Evolutionary conservation across 441 rosid genomes (phyloP), one percentile per base, ranked within the genome.

Genomic region (Jatropha multifida): DNA sequence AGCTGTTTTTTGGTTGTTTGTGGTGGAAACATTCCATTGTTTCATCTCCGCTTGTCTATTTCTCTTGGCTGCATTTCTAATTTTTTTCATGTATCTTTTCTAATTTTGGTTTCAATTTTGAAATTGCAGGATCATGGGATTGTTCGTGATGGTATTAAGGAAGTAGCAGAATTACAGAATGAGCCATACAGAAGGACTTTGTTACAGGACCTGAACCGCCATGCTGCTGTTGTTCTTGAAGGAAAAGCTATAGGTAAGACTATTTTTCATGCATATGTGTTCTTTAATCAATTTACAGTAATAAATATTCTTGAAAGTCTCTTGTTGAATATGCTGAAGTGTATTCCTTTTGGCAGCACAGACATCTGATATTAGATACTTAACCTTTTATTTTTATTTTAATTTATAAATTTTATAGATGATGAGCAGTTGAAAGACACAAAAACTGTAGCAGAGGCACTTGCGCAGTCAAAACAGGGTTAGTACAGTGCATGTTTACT

Each of bases 161-260:
- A 93, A 54, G 44, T 77, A 69, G 81, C 64, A 68, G 94, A 92
- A 74, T 83, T 87, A 49, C 89, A 84, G 80, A 74, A 82, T 44
- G 94, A 86, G 68, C 86, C 81, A 18, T 87, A 87, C 81, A 83
- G n/a, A 75, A 90, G 97, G 76, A 90, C 96, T 69, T 83, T 95
- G 77, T 83, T 90, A 72, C 98, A 90, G 74, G 98, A 90, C 71
- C 90, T 95, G 76, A 92, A 93, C 68, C 87, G 94, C 59, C 99
- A 95, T 85, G 94, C 96, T 68, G 96, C 95, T 74, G 96, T 92
- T 79, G 95, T 95, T 82, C 96, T 95, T 75, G 95, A 93, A 79
- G 99, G 99, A 84, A 83, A 93, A 83, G 58, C 83, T 81, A 80
- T 93, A 74, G 98, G 99, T 89, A 77, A 75, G 81, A 68, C 69